Base-by-base conservation (phyloP, 371 early-diverging fungal species). In the Rhizopus sp. region DNA sequence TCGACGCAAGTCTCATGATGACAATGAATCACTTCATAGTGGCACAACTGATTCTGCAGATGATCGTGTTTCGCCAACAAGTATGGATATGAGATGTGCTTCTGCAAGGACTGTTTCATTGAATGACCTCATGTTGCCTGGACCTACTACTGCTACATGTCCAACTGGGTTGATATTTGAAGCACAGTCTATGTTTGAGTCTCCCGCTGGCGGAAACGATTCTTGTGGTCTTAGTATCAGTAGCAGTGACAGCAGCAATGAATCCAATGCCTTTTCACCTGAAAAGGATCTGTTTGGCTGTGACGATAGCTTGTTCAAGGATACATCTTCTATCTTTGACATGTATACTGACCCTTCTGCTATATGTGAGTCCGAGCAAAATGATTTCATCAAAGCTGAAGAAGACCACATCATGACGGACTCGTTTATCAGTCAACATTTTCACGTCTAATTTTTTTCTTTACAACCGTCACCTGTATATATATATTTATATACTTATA, bases 11-110 rank as follows among this genome's bases (percentile, higher is more conserved):
- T 34, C 41, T 6, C 33, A 52, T 7, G 63, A 68, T n/a, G 68
- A 68, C 23, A 46, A 49, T 29, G 63, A 68, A 30, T 68, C 68
- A 7, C 42, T 63, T 8, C 60, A 72, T 34, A 78, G 71, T 50
- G 73, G 76, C n/a, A 70, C 79, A 1, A 72, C 76, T 6, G 76
- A 62, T 8, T 65, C 76, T 4, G 62, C 75, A 35, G 76, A 74
- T 42, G 75, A 74, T 37, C 68, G 75, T 45, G 62, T 74, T 53
- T 72, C 72, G 2, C 72, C 72, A 17, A 64, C 67, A 35, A 33
- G 39, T 39, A 39, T 39, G 32, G 35, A 32, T 35, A 32, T 57
- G 58, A 17, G 35, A 42, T 34, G 35, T 2, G 23, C 23, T 23
- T 23, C 17, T 32, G 41, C 55, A 32, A 32, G 44, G 13, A 45